Evolutionary conservation across 2,329 filamentous ascomycete genomes (phyloP).

Genomic region (Mycosphaerelloides madeirae): DNA sequence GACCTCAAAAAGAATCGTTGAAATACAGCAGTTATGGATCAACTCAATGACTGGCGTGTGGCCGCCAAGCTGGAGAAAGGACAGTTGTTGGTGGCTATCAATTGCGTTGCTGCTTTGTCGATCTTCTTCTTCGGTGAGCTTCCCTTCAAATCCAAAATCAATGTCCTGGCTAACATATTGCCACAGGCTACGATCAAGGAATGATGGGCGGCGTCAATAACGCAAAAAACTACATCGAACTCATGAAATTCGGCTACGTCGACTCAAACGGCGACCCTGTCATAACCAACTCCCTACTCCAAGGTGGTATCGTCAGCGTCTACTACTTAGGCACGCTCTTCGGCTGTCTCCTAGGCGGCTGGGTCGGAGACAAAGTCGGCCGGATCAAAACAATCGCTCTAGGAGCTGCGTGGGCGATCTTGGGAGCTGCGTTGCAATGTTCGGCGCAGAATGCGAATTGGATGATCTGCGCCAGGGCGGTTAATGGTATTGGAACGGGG

Average conservation of each 20-base stretch:
- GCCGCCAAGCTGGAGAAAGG: conserved; percentile 48
- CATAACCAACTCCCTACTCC: conserved; percentile 55
- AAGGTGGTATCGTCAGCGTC: conserved; percentile 58
- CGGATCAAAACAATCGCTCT: conserved; percentile 60
- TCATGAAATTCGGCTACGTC: conserved; percentile 62
- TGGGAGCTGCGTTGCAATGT: conserved; percentile 60
- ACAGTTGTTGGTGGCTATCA: conserved; percentile 56
- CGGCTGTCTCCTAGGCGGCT: conserved; percentile 61
- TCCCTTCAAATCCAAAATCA: conserved; percentile 39
- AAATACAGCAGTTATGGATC: conserved; percentile 15
- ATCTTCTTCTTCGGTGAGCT: conserved; percentile 60
- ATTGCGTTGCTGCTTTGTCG: conserved; percentile 58
- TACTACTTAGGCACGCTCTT: conserved; percentile 57
- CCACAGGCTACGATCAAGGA: conserved; percentile 9
- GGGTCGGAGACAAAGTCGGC: conserved; percentile 59
- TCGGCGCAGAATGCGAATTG: conserved; percentile 61
- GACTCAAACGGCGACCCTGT: conserved; percentile 40
- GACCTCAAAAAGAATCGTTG: neutral
- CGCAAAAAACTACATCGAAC: conserved; percentile 57
- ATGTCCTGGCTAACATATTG: neutral
- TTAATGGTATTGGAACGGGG: conserved; percentile 56
- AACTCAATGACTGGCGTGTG: conserved; percentile 23
- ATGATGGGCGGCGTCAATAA: conserved; percentile 63
- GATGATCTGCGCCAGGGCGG: conserved; percentile 48
- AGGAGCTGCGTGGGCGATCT: conserved; percentile 43